Evolutionary conservation across 1,284 basidiomycete genomes (phyloP).

Genomic region (Hypsizygus ulmarius): DNA sequence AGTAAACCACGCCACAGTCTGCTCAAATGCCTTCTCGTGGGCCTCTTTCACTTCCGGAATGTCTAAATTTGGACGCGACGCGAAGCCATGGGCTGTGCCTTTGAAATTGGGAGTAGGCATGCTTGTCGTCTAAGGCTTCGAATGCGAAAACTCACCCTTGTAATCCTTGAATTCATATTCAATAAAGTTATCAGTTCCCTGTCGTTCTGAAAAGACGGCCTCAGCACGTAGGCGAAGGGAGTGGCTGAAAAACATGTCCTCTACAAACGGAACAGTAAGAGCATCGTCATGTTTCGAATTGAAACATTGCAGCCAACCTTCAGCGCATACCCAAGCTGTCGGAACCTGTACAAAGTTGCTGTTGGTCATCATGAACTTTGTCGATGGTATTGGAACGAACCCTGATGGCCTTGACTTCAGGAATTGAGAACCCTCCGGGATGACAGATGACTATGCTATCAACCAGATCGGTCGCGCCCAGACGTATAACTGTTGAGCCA

Average conservation of each 20-base stretch:
- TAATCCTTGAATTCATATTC: slow-evolving; percentile 57
- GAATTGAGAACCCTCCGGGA: slow-evolving; percentile 43
- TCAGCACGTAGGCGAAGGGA: slow-evolving; percentile 41
- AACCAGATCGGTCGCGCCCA: slow-evolving; percentile 41
- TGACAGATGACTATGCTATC: slow-evolving; percentile 55
- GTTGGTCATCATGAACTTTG: background rate
- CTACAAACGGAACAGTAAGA: slow-evolving; percentile 27
- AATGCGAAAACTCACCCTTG: slow-evolving; percentile 38
- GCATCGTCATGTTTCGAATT: background rate
- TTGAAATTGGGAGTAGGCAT: background rate
- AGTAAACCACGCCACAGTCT: slow-evolving; percentile 47
- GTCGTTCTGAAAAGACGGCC: slow-evolving; percentile 41
- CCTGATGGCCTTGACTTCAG: slow-evolving; percentile 44
- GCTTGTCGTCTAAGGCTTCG: background rate
- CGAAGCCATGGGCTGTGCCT: slow-evolving; percentile 62
- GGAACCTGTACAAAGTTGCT: slow-evolving; percentile 9
- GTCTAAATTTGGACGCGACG: slow-evolving; percentile 47
- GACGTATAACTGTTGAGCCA: slow-evolving; percentile 40
- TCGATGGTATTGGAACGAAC: slow-evolving; percentile 10
- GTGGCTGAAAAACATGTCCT: slow-evolving; percentile 47
- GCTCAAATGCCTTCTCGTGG: slow-evolving; percentile 46
- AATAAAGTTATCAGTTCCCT: slow-evolving; percentile 41
- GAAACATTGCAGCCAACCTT: slow-evolving; percentile 6
- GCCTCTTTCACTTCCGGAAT: slow-evolving; percentile 48
- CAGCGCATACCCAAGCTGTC: slow-evolving; percentile 17